Evolutionary conservation across 257 asterid species (phyloP), one percentile per base, ranked within the genome.

Genomic region (Nicotiana noctiflora): DNA sequence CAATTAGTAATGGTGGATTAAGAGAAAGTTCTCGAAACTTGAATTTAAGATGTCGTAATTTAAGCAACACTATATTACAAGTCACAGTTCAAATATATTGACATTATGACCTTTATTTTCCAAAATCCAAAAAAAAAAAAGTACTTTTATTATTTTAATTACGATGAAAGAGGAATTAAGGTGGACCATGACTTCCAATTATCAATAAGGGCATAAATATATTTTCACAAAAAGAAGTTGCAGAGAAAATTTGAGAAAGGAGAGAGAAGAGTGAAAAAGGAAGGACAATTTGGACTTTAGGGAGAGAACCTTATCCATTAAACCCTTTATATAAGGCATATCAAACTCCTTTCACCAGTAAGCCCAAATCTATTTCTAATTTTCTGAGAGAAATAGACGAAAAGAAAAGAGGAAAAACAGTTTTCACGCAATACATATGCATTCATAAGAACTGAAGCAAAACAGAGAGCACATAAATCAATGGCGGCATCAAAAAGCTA

Each of bases 401-500:
- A 44, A 34, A 6, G 4, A 5, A 40, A 67, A 14, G 44, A n/a
- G 2, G n/a, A 7, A 10, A 46, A 72, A 44, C 4, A 10, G 40
- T 23, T 25, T 25, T 46, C 60, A 46, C 37, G 56, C 37, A 21
- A 8, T 49, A 6, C 61, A 23, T 74, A 49, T 74, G 60, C 56
- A 51, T 51, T 51, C 56, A 3, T 51, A 51, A 51, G 17, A 19
- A 19, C 32, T 61, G 76, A 63, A 32, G 61, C 67, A 55, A 4
- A 61, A 9, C 29, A n/a, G 1, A n/a, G 27, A 34, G 4, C 2
- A 17, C 61, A 25, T n/a, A 31, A 9, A 19, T 37, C 72, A 62
- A 94, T 94, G 98, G 97, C 97, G 83, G 89, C 98, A 12, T 86
- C 98, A 4, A 91, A 86, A 80, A 79, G 89, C 87, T 89, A 90